A percentile compares a stretch with the other conserved stretches of the same genome.
Evolutionary conservation across 495 filamentous ascomycete genomes (phyloP).

Genomic region (Astrothelium subdiscretum): DNA sequence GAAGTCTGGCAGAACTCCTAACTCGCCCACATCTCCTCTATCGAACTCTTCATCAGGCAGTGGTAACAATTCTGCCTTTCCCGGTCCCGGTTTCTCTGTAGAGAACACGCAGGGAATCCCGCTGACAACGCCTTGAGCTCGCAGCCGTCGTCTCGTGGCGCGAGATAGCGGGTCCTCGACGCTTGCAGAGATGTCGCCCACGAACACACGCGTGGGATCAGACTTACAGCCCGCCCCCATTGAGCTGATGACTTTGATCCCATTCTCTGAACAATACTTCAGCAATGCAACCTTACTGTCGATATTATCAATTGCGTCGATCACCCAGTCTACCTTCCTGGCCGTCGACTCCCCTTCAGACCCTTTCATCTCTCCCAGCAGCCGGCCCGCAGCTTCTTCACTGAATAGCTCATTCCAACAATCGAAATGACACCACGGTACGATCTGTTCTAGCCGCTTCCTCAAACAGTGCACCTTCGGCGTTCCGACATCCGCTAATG

Average conservation of each 20-base stretch:
- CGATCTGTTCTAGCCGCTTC: constrained; percentile 66
- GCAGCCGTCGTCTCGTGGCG: constrained; percentile 66
- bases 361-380: constrained; percentile 49
- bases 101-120: constrained; percentile 91
- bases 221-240: constrained; percentile 98
- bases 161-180: constrained; percentile 85
- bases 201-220: constrained; percentile 82
- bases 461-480: constrained; percentile 81
- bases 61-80: constrained; percentile 81
- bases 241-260: constrained; percentile 72
- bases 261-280: constrained; percentile 69
- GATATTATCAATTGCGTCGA: constrained; percentile 98
- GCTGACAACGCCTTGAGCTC: constrained; percentile 63
- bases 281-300: constrained; percentile 88
- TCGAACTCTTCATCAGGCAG: constrained; percentile 78
- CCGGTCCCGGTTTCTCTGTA: constrained; percentile 79
- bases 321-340: constrained; percentile 67
- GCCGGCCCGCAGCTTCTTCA: constrained; percentile 45
- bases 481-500: constrained; percentile 86
- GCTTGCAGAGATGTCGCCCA: constrained; percentile 83
- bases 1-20: constrained; percentile 85
- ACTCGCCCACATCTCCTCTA: constrained; percentile 78
- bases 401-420: constrained; percentile 75
- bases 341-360: constrained; percentile 24
- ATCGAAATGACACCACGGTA: constrained; percentile 88